Evolutionary conservation across 345 rosid genomes (phyloP), one percentile per base, ranked within the genome.

Genomic region (Populus simonii): DNA sequence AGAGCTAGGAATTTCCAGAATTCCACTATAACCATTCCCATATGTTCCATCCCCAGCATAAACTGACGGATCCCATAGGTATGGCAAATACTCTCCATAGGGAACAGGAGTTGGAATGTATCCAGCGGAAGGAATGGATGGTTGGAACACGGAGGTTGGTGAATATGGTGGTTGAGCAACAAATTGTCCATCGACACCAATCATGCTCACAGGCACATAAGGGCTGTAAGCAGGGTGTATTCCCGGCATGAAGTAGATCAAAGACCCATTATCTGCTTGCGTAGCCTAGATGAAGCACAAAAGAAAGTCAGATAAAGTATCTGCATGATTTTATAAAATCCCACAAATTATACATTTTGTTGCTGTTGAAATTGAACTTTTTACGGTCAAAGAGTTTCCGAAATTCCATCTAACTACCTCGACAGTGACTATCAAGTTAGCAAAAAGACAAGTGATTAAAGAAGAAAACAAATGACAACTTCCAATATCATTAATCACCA

Each of bases 211-310:
- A 38, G 89, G 87, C 78, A 80, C 57, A 76, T 77, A 87, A 53
- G 83, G 73, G 22, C 59, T 51, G 55, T 82, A 83, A 70, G 76
- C 43, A 1, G 87, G 71, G 77, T 83, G 89, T 76, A 72, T 79
- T 73, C 89, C 92, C 62, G 88, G 90, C 71, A 82, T 73, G 77
- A 83, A 18, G 70, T 87, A 87, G 36, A 87, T 79, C 70, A 87
- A 80, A 74, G 88, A 85, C 49, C 90, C 92, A 84, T 89, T 84
- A 61, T 87, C 89, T 17, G 88, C 81, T 80, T 85, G 86, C 80
- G 84, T 71, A 49, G 81, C 90, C 90, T 89, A 59, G 16, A 51
- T 23, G 25, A 72, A 68, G 10, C 18, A 65, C 36, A 29, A 18
- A 16, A 35, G 68, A 67, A 63, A 38, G 55, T 25, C 27, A 76